Percentiles rank a stretch among this genome's conserved stretches.
Conservation (phyloP, 306 rosid genomes). For the Benincasa hispida region DNA sequence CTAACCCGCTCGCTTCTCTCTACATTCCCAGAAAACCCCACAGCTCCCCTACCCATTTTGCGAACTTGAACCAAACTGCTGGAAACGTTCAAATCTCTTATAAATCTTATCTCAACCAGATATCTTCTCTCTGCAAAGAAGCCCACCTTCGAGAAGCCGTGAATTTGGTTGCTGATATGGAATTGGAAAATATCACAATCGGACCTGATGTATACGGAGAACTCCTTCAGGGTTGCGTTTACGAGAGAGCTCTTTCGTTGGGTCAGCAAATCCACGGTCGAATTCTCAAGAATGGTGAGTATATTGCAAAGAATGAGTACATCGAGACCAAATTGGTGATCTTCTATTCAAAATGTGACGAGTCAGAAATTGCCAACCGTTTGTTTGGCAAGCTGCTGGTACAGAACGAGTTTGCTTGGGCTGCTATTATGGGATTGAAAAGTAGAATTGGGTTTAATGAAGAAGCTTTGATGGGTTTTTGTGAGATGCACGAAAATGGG, state of each 20-base stretch:
- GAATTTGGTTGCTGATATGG: conserved; percentile 26
- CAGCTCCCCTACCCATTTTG: conserved; percentile 13
- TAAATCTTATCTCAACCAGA: conserved; percentile 22
- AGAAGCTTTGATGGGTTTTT: conserved; percentile 38
- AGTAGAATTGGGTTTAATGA: conserved; percentile 33
- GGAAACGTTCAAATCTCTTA: conserved; percentile 7
- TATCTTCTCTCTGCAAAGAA: conserved; percentile 49
- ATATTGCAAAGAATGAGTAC: conserved; percentile 26
- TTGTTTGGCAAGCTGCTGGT: conserved; percentile 25
- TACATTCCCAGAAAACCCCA: conserved; percentile 8
- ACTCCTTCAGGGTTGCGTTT: conserved; percentile 72
- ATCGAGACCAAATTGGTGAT: conserved; percentile 55
- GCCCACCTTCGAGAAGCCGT: conserved; percentile 37
- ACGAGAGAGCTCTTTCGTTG: conserved; percentile 40
- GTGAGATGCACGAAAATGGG: conserved; percentile 45
- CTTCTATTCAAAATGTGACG: conserved; percentile 59
- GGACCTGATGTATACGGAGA: conserved; percentile 52
- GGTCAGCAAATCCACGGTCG: conserved; percentile 69
- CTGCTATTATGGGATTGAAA: conserved; percentile 56
- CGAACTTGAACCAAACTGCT: conserved; percentile 15
- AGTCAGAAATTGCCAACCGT: conserved; percentile 19
- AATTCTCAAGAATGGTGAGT: conserved; percentile 39
- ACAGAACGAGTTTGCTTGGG: conserved; percentile 67
- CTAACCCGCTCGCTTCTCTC: conserved; percentile 8
- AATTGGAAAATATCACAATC: conserved; percentile 1